Percentiles rank a stretch among this genome's conserved stretches.
phyloP scores from a whole-genome alignment of 2,329 filamentous ascomycete genomes.

The Ceratocystis cacaofunesta region DNA sequence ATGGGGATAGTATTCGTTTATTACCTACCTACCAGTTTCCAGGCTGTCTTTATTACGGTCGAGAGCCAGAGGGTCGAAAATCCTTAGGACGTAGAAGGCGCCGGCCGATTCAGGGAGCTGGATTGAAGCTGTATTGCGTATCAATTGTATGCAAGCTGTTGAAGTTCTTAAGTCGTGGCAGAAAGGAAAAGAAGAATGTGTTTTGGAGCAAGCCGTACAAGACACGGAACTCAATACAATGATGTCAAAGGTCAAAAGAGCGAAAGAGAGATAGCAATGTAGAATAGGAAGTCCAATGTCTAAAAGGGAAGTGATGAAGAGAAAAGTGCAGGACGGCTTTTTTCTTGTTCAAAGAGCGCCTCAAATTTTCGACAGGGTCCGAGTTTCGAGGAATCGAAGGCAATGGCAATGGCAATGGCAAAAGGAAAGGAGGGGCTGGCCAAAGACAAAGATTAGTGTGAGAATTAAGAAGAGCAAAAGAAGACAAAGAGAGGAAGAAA shows the following conservation, averaged over 20 bases:
- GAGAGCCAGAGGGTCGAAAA: conserved; percentile 1
- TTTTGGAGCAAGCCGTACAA: background rate
- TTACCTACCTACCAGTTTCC: conserved; percentile 6
- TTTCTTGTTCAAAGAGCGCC: background rate
- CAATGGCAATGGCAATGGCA: background rate
- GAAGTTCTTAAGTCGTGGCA: background rate
- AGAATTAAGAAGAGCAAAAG: background rate
- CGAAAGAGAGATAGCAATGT: background rate
- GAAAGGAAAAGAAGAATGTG: too few species aligned
- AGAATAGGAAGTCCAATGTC: background rate
- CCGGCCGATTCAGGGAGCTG: background rate
- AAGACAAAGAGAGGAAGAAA: background rate
- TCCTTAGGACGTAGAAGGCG: background rate
- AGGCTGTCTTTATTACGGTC: conserved; percentile 2
- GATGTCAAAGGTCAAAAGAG: background rate
- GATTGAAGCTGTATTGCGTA: background rate
- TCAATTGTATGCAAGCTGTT: background rate
- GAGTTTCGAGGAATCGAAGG: background rate
- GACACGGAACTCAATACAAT: background rate
- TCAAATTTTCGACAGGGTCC: background rate
- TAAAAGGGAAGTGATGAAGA: background rate
- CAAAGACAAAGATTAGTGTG: background rate
- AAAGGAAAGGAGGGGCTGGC: background rate
- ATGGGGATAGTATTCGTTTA: background rate
- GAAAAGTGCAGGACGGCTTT: background rate